Percentiles rank a stretch among this genome's conserved stretches.
These are phyloP conservation scores for Syzygium aromaticum DNA, from an alignment of 345 rosid species.

Conservation along the genomic window DNA sequence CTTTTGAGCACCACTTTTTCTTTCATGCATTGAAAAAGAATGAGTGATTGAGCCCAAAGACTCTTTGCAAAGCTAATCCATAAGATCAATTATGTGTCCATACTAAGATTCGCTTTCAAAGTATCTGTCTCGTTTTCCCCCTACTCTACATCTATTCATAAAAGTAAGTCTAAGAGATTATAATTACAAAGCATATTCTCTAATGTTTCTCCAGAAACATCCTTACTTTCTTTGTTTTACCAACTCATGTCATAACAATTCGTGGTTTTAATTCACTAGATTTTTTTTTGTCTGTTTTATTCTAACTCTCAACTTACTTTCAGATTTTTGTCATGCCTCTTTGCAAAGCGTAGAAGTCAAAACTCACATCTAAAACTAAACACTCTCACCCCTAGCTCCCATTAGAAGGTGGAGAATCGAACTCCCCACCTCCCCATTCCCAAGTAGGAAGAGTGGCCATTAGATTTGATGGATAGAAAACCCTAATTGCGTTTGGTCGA, in stretches of 20 bases:
- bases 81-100: background rate
- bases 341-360: too few species aligned
- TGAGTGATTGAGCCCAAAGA: background rate
- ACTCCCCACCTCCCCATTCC: too few species aligned
- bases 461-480: background rate
- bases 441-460: too few species aligned
- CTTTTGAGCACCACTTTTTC: background rate
- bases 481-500: too few species aligned
- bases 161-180: background rate
- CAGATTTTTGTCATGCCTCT: too few species aligned
- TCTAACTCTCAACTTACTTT: too few species aligned
- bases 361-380: too few species aligned
- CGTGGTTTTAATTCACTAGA: background rate
- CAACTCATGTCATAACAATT: background rate
- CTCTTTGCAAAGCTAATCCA: background rate
- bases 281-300: background rate
- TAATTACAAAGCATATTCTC: background rate
- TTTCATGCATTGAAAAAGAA: background rate
- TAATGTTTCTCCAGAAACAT: background rate
- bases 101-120: background rate
- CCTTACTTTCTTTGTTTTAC: background rate
- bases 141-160: background rate
- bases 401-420: too few species aligned
- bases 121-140: background rate
- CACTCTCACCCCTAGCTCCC: too few species aligned